phyloP scores from a whole-genome alignment of 176 grass and related monocot genomes.

The Hordeum marinum region DNA sequence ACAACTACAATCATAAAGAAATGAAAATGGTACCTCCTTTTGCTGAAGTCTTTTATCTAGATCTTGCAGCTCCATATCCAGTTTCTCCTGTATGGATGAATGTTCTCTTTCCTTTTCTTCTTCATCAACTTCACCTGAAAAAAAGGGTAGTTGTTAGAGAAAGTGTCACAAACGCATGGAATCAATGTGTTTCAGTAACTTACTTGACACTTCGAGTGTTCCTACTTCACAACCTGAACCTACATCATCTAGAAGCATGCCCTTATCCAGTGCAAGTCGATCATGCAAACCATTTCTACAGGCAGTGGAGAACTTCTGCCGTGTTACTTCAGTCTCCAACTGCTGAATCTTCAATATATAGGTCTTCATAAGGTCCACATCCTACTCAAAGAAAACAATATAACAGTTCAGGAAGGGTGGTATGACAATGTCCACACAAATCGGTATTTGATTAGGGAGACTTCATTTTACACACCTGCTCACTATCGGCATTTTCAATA shows the following conservation, averaged over 20 bases:
- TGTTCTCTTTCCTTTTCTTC: conserved; percentile 94
- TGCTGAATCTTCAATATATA: conserved; percentile 88
- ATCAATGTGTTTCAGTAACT: conserved; percentile 13
- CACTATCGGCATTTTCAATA: conserved; percentile 45
- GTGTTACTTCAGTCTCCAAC: conserved; percentile 67
- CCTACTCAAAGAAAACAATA: conserved; percentile 32
- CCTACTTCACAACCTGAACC: conserved; percentile 49
- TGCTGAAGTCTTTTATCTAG: conserved; percentile 80
- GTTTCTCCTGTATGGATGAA: conserved; percentile 71
- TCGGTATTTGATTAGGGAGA: background rate
- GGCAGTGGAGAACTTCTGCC: conserved; percentile 53
- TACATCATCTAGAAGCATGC: conserved; percentile 49
- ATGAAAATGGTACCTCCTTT: conserved; percentile 70
- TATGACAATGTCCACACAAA: background rate
- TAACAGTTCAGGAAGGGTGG: background rate
- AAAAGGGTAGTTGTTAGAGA: background rate
- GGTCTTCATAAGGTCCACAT: conserved; percentile 60
- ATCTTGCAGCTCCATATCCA: conserved; percentile 89
- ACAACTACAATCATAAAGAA: background rate
- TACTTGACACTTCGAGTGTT: conserved; percentile 51
- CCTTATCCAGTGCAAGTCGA: conserved; percentile 41
- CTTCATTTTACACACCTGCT: conserved; percentile 37
- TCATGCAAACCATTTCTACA: conserved; percentile 57
- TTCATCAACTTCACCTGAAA: conserved; percentile 70
- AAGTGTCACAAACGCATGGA: background rate